Percentiles rank a stretch among this genome's conserved stretches.
phyloP scores from a whole-genome alignment of 805 yeast species.

The Wickerhamiella siamensis region DNA sequence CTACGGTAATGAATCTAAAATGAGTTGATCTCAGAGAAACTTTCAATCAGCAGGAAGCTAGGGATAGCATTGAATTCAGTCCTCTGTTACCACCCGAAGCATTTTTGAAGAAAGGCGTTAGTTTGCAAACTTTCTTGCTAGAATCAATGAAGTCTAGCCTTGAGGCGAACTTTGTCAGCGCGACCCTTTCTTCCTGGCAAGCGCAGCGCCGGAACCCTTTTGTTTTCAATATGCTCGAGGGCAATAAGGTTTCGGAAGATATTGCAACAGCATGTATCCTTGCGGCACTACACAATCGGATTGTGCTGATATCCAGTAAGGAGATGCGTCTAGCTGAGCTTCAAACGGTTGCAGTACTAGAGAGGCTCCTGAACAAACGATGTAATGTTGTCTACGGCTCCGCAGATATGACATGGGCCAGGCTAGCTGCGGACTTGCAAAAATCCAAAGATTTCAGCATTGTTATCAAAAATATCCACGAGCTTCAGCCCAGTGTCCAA shows the following conservation, averaged over 20 bases:
- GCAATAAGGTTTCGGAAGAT: background rate
- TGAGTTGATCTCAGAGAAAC: too few species aligned
- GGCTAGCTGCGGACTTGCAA: background rate
- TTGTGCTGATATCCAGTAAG: background rate
- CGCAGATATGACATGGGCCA: background rate
- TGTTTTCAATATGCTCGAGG: background rate
- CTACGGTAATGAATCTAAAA: too few species aligned
- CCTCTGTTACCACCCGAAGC: too few species aligned
- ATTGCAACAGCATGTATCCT: background rate
- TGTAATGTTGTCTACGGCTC: background rate
- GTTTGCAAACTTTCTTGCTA: too few species aligned
- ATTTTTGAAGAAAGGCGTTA: too few species aligned
- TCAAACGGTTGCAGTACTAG: background rate
- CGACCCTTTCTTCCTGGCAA: too few species aligned
- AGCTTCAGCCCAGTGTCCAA: background rate
- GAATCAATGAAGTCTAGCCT: too few species aligned
- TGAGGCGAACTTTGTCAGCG: too few species aligned
- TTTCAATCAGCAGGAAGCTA: too few species aligned
- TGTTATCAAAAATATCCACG: background rate
- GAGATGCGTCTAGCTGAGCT: background rate
- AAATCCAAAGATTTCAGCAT: background rate
- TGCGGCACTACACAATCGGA: background rate
- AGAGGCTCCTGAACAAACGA: background rate
- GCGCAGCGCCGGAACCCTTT: too few species aligned
- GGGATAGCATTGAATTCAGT: too few species aligned